Conservation (phyloP, 1,139 yeast species). For the Meyerozyma carpophila region DNA sequence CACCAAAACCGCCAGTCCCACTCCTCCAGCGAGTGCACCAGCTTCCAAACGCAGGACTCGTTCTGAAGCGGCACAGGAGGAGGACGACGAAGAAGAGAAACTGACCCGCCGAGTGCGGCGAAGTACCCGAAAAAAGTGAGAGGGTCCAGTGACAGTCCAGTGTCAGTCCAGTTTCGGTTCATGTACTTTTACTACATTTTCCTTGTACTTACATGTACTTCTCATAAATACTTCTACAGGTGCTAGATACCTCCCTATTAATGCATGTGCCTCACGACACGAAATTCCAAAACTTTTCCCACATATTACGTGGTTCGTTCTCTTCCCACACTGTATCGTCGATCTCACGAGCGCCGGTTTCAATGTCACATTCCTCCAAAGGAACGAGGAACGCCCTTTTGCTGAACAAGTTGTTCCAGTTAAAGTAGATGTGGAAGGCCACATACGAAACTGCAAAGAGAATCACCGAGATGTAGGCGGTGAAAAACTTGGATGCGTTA, state of each 20-base stretch:
- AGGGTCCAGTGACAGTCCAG: not conserved
- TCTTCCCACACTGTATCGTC: conserved; percentile 50
- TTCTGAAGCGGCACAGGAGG: conserved; percentile 19
- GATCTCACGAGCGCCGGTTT: conserved; percentile 53
- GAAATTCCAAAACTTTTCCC: conserved; percentile 51
- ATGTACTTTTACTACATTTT: no score
- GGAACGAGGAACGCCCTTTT: conserved; percentile 32
- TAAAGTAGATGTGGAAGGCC: conserved; percentile 46
- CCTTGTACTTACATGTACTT: no score
- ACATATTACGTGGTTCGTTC: conserved; percentile 36
- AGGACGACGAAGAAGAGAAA: conserved; percentile 6
- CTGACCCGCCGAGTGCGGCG: conserved; percentile 7
- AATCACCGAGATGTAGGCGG: conserved; percentile 61
- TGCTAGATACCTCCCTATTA: not conserved
- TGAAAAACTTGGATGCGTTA: conserved; percentile 51
- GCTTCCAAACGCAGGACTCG: conserved; percentile 18
- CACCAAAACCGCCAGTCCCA: conserved; percentile 8
- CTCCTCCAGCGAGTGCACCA: conserved; percentile 5
- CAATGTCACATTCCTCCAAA: conserved; percentile 55
- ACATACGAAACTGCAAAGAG: conserved; percentile 50
- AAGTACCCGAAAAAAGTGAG: conserved; percentile 9
- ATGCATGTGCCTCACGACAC: conserved; percentile 4
- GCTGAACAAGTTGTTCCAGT: conserved; percentile 26
- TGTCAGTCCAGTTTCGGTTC: no score
- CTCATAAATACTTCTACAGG: no score